Conservation (phyloP, 1,139 yeast species). For the Saccharomyces pastorianus region DNA sequence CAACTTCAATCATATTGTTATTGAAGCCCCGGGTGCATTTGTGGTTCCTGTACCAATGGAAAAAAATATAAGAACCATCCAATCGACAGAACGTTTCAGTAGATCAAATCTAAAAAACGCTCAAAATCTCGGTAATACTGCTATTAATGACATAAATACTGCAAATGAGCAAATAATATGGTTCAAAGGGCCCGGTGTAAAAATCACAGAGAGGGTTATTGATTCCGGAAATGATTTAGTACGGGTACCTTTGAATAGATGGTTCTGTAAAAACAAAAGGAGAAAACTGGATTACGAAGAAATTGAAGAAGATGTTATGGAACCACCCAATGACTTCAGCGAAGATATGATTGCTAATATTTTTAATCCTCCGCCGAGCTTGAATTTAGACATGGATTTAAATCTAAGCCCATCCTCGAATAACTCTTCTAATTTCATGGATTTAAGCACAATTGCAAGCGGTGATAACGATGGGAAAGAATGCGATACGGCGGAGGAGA, state of each 20-base stretch:
- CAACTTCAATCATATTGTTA: constrained; percentile 18
- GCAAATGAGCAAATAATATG: constrained; percentile 50
- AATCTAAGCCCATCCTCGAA: background rate
- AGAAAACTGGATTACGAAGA: constrained; percentile 21
- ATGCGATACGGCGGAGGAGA: background rate
- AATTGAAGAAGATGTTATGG: constrained; percentile 17
- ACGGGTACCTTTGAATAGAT: constrained; percentile 19
- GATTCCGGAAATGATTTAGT: constrained; percentile 18
- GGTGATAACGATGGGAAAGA: background rate
- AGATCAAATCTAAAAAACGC: constrained; percentile 16
- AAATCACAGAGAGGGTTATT: constrained; percentile 43
- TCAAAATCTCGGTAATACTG: background rate
- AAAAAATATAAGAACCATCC: constrained; percentile 26
- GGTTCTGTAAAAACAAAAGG: constrained; percentile 16
- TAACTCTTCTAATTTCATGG: background rate
- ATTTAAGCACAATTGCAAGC: background rate
- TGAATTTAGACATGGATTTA: background rate
- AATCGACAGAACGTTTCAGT: constrained; percentile 27
- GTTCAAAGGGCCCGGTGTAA: constrained; percentile 75
- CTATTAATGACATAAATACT: background rate
- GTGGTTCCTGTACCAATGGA: constrained; percentile 26
- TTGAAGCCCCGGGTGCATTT: constrained; percentile 26
- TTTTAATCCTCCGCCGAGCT: background rate
- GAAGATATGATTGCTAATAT: background rate
- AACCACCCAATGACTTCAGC: background rate